phyloP scores from a whole-genome alignment of 805 yeast species.

The Zygoascus ofunaensis region DNA sequence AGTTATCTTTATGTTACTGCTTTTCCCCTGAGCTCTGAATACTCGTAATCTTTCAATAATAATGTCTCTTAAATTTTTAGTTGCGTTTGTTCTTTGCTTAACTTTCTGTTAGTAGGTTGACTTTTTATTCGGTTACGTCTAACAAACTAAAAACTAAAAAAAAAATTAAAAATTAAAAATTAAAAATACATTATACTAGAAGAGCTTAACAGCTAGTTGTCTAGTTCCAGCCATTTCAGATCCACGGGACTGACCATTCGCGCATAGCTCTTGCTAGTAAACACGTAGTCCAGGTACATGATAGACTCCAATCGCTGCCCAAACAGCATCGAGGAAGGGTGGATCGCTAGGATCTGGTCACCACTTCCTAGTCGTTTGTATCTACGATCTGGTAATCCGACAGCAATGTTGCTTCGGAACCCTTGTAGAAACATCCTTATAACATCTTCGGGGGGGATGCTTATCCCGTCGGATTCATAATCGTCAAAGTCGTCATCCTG shows the following conservation, averaged over 20 bases:
- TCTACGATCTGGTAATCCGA: slow-evolving; percentile 90
- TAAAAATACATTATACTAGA: too few species aligned
- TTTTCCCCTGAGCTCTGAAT: too few species aligned
- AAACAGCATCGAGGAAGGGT: slow-evolving; percentile 82
- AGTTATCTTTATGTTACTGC: too few species aligned
- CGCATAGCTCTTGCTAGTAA: slow-evolving; percentile 87
- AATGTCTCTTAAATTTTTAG: too few species aligned
- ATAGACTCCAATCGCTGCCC: slow-evolving; percentile 77
- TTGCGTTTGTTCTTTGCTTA: too few species aligned
- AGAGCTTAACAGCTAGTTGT: too few species aligned
- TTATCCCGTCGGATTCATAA: not conserved
- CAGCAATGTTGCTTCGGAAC: slow-evolving; percentile 78
- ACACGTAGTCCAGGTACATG: slow-evolving; percentile 91
- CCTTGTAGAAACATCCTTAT: slow-evolving; percentile 78
- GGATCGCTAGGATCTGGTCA: slow-evolving; percentile 79
- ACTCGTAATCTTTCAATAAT: too few species aligned
- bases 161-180: too few species aligned
- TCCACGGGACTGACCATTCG: slow-evolving; percentile 78
- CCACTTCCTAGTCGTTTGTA: slow-evolving; percentile 68
- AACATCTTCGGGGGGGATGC: slow-evolving; percentile 28
- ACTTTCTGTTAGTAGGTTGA: too few species aligned
- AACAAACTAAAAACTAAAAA: too few species aligned
- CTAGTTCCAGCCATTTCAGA: slow-evolving; percentile 75
- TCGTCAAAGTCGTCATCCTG: not conserved
- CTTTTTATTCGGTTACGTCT: too few species aligned